A percentile compares a stretch with the other conserved stretches of the same genome.
Conservation (phyloP, 1,284 basidiomycete species). For the Spongiforma sp. region DNA sequence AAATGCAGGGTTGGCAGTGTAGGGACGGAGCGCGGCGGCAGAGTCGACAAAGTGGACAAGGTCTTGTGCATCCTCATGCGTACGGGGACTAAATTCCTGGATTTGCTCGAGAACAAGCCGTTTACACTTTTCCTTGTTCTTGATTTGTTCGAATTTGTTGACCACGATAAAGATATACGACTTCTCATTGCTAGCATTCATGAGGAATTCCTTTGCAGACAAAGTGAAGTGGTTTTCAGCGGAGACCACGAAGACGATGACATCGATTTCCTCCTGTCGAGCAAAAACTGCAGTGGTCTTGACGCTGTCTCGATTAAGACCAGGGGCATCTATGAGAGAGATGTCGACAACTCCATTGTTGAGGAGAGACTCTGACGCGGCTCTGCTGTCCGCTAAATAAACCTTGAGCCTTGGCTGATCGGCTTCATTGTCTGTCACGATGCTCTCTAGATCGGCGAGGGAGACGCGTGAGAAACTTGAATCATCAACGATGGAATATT, state of each 20-base stretch:
- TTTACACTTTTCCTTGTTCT: conserved; percentile 94
- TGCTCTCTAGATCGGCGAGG: conserved; percentile 78
- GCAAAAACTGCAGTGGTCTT: conserved; percentile 97
- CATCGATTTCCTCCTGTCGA: conserved; percentile 98
- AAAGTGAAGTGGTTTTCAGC: conserved; percentile 99
- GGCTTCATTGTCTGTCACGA: conserved; percentile 82
- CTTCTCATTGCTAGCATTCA: conserved; percentile 95
- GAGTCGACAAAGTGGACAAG: conserved; percentile 99
- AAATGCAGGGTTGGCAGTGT: conserved; percentile 75
- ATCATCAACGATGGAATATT: conserved; percentile 78
- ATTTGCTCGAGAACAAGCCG: conserved; percentile 94
- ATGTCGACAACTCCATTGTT: conserved; percentile 98
- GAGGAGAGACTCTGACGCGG: conserved; percentile 82
- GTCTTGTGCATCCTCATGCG: conserved; percentile 90
- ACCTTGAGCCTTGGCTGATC: conserved; percentile 80
- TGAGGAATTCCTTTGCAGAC: conserved; percentile 94
- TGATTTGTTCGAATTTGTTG: conserved; percentile 97
- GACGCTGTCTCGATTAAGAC: conserved; percentile 94
- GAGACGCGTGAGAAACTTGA: conserved; percentile 77
- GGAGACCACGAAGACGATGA: conserved; percentile 97
- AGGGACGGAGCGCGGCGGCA: conserved; percentile 66
- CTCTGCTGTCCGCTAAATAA: conserved; percentile 80
- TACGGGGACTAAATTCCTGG: conserved; percentile 89
- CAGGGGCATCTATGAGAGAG: conserved; percentile 98
- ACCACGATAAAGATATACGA: conserved; percentile 99